Conservation (phyloP, 805 yeast genomes). For the Osmozyma mogii region DNA sequence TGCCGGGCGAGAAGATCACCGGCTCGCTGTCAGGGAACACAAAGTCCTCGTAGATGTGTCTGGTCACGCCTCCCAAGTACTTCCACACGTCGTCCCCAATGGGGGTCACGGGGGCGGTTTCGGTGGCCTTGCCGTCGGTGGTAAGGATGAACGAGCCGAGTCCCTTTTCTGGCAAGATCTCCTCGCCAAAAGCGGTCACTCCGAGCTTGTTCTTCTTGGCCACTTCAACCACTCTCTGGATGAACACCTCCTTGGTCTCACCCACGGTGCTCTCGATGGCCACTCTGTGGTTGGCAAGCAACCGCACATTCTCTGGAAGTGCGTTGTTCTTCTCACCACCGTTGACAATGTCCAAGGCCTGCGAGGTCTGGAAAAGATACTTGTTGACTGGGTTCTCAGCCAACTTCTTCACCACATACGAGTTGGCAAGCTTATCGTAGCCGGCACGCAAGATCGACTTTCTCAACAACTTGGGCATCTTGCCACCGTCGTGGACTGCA, state of each 20-base stretch:
- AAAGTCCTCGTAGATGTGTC: slow-evolving; percentile 41
- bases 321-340: slow-evolving; percentile 79
- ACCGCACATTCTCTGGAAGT: slow-evolving; percentile 54
- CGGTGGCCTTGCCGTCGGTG: slow-evolving; percentile 19
- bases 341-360: slow-evolving; percentile 55
- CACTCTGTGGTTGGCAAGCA: slow-evolving; percentile 58
- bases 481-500: slow-evolving; percentile 41
- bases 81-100: slow-evolving; percentile 30
- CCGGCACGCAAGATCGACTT: slow-evolving; percentile 31
- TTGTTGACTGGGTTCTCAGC: slow-evolving; percentile 15
- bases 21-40: slow-evolving; percentile 30
- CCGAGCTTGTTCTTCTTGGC: slow-evolving; percentile 46
- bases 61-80: slow-evolving; percentile 34
- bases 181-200: slow-evolving; percentile 28
- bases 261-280: slow-evolving; percentile 46
- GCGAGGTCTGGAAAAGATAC: slow-evolving; percentile 51
- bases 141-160: slow-evolving; percentile 30
- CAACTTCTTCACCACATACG: slow-evolving; percentile 23
- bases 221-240: slow-evolving; percentile 26
- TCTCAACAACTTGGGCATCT: slow-evolving; percentile 14
- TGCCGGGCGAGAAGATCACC: slow-evolving; percentile 44
- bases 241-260: slow-evolving; percentile 32
- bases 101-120: slow-evolving; percentile 52
- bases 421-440: slow-evolving; percentile 25
- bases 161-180: slow-evolving; percentile 3